Conservation (phyloP, 768 basidiomycete species). For the Auricularia heimuer region DNA sequence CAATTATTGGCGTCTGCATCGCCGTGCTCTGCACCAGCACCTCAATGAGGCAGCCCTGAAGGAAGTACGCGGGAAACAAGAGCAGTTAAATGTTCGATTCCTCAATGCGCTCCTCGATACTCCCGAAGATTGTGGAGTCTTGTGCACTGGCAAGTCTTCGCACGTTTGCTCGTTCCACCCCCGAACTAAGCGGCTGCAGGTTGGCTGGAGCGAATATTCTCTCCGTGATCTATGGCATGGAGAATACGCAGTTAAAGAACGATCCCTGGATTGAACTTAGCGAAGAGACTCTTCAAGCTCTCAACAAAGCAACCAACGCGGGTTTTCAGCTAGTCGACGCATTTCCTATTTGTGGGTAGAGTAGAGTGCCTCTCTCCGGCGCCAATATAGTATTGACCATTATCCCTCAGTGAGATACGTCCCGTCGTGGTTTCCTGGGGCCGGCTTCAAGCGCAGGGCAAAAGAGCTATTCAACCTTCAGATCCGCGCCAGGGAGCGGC, state of each 20-base stretch:
- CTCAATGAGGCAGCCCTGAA: constrained; percentile 22
- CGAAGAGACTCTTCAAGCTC: constrained; percentile 27
- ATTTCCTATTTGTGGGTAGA: constrained; percentile 9
- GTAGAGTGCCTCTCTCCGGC: not conserved
- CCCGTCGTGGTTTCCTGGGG: constrained; percentile 16
- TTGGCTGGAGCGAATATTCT: constrained; percentile 31
- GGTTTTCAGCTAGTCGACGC: constrained; percentile 8
- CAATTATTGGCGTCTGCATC: constrained; percentile 26
- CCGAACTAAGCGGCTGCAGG: constrained; percentile 8
- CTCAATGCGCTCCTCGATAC: constrained; percentile 27
- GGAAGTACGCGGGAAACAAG: constrained; percentile 21
- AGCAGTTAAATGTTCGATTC: constrained; percentile 28
- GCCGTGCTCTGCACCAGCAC: constrained; percentile 29
- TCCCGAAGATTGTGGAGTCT: constrained; percentile 29
- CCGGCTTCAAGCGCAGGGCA: constrained; percentile 9
- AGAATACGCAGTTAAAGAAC: constrained; percentile 24
- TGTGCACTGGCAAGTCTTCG: constrained; percentile 22
- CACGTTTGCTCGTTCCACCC: not conserved
- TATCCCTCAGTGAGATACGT: constrained; percentile 8
- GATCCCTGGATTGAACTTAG: constrained; percentile 33
- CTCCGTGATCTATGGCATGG: constrained; percentile 32
- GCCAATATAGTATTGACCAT: not conserved
- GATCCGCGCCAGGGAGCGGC: not conserved
- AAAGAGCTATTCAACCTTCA: not conserved
- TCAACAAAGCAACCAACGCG: constrained; percentile 29